A percentile compares a stretch with the other conserved stretches of the same genome.
phyloP scores from a whole-genome alignment of 495 filamentous ascomycete genomes.

The Amniculicola lignicola region DNA sequence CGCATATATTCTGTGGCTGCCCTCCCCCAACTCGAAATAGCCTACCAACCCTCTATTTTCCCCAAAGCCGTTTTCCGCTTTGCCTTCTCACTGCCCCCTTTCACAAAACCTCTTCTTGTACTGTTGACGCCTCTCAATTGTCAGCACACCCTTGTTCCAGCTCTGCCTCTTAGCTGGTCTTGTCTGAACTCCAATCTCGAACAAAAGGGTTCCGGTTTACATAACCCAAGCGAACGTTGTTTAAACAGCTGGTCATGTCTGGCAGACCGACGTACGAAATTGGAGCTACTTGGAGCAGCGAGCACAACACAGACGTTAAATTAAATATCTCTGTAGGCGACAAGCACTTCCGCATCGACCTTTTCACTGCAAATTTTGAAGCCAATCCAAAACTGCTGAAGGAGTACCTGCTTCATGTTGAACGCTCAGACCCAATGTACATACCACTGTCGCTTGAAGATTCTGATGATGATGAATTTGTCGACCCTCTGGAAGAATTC shows the following conservation, averaged over 20 bases:
- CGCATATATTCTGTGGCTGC: neutral
- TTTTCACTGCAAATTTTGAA: conserved; percentile 21
- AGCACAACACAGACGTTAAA: conserved; percentile 17
- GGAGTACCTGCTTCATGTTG: conserved; percentile 22
- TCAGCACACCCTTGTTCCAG: conserved; percentile 5
- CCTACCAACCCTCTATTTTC: neutral
- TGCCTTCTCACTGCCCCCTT: conserved; percentile 8
- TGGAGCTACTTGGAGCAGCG: conserved; percentile 12
- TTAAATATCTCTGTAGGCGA: conserved; percentile 20
- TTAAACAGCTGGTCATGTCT: conserved; percentile 5
- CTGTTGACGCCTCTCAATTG: conserved; percentile 5
- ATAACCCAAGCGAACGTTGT: conserved; percentile 5
- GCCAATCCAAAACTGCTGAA: conserved; percentile 18
- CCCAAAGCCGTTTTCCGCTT: conserved; percentile 1
- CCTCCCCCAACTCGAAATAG: neutral
- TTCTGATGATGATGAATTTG: conserved; percentile 16
- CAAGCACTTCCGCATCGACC: conserved; percentile 18
- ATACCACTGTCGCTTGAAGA: conserved; percentile 17
- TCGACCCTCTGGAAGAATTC: conserved; percentile 17
- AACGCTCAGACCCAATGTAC: conserved; percentile 22
- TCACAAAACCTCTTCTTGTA: conserved; percentile 6
- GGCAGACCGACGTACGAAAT: conserved; percentile 16
- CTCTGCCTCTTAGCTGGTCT: conserved; percentile 1
- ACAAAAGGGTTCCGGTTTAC: conserved; percentile 1
- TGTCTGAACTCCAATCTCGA: conserved; percentile 1